Evolutionary conservation across 2,329 filamentous ascomycete genomes (phyloP).

Genomic region (Colletotrichum tabaci): DNA sequence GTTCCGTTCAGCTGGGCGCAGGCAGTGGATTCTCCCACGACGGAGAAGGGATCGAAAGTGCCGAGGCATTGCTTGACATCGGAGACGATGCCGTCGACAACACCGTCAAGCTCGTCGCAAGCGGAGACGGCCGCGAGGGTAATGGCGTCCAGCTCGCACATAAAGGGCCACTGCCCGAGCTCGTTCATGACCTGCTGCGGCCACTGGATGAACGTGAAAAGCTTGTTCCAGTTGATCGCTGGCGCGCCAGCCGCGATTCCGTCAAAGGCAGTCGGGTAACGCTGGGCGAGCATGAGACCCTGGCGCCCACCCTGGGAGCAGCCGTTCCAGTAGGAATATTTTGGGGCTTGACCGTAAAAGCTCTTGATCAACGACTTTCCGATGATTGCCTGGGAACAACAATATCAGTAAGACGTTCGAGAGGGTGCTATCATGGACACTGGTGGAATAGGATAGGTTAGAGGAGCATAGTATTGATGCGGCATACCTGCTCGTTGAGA

Average conservation of each 20-base stretch:
- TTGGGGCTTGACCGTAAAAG: neutral
- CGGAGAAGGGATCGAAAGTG: slow-evolving; percentile 27
- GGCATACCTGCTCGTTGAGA: slow-evolving; percentile 57
- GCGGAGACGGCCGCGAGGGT: slow-evolving; percentile 51
- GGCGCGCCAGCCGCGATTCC: slow-evolving; percentile 51
- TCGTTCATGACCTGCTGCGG: slow-evolving; percentile 24
- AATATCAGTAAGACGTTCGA: neutral
- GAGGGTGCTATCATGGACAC: too few species aligned
- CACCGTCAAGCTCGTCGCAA: slow-evolving; percentile 46
- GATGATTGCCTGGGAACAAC: neutral
- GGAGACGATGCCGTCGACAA: slow-evolving; percentile 44
- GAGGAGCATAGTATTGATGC: slow-evolving; percentile 50
- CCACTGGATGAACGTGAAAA: neutral
- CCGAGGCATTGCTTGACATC: neutral
- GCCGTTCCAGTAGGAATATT: slow-evolving; percentile 58
- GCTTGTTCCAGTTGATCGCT: neutral
- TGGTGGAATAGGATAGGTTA: too few species aligned
- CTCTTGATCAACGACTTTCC: neutral
- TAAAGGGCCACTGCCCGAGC: slow-evolving; percentile 43
- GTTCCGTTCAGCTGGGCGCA: neutral
- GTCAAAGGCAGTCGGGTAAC: slow-evolving; percentile 64
- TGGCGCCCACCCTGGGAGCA: slow-evolving; percentile 68
- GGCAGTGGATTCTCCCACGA: slow-evolving; percentile 34
- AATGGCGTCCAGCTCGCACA: slow-evolving; percentile 47
- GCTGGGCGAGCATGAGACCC: slow-evolving; percentile 62